phyloP scores from a whole-genome alignment of 1,284 basidiomycete species.

The Microbotryum intermedium region DNA sequence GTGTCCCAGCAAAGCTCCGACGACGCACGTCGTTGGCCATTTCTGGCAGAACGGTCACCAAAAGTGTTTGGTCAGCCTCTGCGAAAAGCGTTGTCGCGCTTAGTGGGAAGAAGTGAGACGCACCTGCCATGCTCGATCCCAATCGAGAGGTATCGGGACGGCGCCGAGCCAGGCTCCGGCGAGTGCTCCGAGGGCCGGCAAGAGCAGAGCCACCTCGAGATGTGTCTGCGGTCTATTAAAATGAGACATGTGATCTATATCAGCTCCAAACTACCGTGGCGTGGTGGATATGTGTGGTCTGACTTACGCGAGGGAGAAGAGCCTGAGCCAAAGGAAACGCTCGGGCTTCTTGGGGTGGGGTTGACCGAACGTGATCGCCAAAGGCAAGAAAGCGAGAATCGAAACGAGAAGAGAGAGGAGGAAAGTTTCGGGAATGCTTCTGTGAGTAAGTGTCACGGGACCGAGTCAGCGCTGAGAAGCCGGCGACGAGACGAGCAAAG shows the following conservation, averaged over 20 bases:
- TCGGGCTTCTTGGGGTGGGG: slow-evolving; percentile 32
- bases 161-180: slow-evolving; percentile 69
- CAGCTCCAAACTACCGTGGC: too few species aligned
- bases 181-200: slow-evolving; percentile 62
- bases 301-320: slow-evolving; percentile 71
- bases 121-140: slow-evolving; percentile 94
- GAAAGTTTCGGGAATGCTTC: slow-evolving; percentile 47
- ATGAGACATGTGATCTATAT: background rate
- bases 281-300: background rate
- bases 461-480: slow-evolving; percentile 12
- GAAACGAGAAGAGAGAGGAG: slow-evolving; percentile 61
- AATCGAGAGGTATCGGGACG: slow-evolving; percentile 78
- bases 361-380: slow-evolving; percentile 46
- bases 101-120: slow-evolving; percentile 23
- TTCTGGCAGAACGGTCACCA: slow-evolving; percentile 4
- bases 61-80: background rate
- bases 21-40: slow-evolving; percentile 30
- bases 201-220: slow-evolving; percentile 67
- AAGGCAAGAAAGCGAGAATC: slow-evolving; percentile 58
- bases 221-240: slow-evolving; percentile 53
- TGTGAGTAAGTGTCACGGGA: slow-evolving; percentile 28
- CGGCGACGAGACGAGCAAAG: slow-evolving; percentile 1
- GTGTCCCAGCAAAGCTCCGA: slow-evolving; percentile 28
- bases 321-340: slow-evolving; percentile 53
- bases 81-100: background rate